Evolutionary conservation across 2,329 filamentous ascomycete genomes (phyloP).

Genomic region (Fusarium siculi): DNA sequence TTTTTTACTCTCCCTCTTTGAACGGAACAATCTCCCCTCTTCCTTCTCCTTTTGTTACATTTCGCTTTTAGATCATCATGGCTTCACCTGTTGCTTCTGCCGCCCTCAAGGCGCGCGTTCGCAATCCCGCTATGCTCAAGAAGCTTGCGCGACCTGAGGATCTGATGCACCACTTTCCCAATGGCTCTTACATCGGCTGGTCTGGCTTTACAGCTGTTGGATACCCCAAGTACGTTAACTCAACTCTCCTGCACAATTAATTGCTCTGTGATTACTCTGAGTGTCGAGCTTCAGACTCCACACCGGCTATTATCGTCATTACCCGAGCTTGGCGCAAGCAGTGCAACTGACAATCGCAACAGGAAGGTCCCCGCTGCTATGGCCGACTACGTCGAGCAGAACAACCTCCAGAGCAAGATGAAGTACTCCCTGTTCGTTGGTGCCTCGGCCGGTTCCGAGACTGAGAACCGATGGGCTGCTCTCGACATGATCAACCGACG

Average conservation of each 20-base stretch:
- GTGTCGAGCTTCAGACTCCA: background rate
- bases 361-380: slow-evolving; percentile 86
- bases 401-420: slow-evolving; percentile 83
- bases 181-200: slow-evolving; percentile 90
- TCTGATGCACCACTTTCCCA: slow-evolving; percentile 81
- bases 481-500: slow-evolving; percentile 91
- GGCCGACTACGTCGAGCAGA: slow-evolving; percentile 89
- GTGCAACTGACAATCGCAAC: background rate
- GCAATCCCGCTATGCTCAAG: slow-evolving; percentile 79
- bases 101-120: slow-evolving; percentile 78
- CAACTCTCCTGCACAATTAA: accelerated
- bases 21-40: slow-evolving; percentile 36
- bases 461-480: slow-evolving; percentile 89
- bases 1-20: background rate
- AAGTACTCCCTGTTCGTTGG: slow-evolving; percentile 90
- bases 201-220: slow-evolving; percentile 91
- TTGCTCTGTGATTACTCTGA: background rate
- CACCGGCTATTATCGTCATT: slow-evolving; percentile 29
- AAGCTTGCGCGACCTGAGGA: slow-evolving; percentile 85
- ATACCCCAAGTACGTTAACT: slow-evolving; percentile 74
- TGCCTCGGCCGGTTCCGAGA: slow-evolving; percentile 89
- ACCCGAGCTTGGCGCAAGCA: slow-evolving; percentile 29
- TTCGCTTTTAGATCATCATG: slow-evolving; percentile 48
- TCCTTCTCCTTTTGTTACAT: slow-evolving; percentile 20
- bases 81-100: slow-evolving; percentile 71